Evolutionary conservation across 768 basidiomycete genomes (phyloP).

Genomic region (Termitomyces sp.): DNA sequence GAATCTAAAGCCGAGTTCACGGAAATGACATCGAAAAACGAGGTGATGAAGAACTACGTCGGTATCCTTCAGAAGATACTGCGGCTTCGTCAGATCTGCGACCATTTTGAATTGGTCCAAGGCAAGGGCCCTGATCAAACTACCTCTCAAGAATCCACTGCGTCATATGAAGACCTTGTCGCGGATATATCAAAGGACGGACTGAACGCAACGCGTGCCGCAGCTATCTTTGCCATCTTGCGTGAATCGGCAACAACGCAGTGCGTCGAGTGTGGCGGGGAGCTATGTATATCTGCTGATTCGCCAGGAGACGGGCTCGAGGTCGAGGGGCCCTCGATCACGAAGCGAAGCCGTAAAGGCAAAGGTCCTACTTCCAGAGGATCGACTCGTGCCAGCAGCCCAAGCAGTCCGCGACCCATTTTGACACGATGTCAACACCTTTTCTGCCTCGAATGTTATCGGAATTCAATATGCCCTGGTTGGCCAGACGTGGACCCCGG

Average conservation of each 20-base stretch:
- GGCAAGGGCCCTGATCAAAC: slow-evolving; percentile 51
- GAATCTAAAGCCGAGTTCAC: slow-evolving; percentile 92
- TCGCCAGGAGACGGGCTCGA: slow-evolving; percentile 44
- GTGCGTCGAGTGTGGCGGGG: slow-evolving; percentile 82
- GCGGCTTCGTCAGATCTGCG: slow-evolving; percentile 95
- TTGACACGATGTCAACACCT: slow-evolving; percentile 94
- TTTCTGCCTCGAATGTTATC: slow-evolving; percentile 86
- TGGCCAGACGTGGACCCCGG: slow-evolving; percentile 72
- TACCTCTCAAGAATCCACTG: slow-evolving; percentile 36
- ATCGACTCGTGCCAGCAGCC: slow-evolving; percentile 72
- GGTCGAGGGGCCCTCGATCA: slow-evolving; percentile 39
- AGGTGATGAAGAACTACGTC: slow-evolving; percentile 98
- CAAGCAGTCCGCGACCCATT: slow-evolving; percentile 56
- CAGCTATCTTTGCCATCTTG: slow-evolving; percentile 79
- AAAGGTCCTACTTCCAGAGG: slow-evolving; percentile 57
- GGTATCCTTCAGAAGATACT: slow-evolving; percentile 96
- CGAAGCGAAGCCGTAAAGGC: slow-evolving; percentile 42
- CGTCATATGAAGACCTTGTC: slow-evolving; percentile 75
- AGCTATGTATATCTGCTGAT: slow-evolving; percentile 56
- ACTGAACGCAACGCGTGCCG: slow-evolving; percentile 66
- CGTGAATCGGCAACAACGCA: slow-evolving; percentile 85
- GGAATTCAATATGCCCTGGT: slow-evolving; percentile 65
- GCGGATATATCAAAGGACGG: slow-evolving; percentile 75
- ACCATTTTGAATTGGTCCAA: slow-evolving; percentile 87
- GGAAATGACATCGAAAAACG: slow-evolving; percentile 80